A percentile compares a stretch with the other conserved stretches of the same genome.
phyloP scores from a whole-genome alignment of 1,284 basidiomycete genomes.

The Rhodotorula sp. region DNA sequence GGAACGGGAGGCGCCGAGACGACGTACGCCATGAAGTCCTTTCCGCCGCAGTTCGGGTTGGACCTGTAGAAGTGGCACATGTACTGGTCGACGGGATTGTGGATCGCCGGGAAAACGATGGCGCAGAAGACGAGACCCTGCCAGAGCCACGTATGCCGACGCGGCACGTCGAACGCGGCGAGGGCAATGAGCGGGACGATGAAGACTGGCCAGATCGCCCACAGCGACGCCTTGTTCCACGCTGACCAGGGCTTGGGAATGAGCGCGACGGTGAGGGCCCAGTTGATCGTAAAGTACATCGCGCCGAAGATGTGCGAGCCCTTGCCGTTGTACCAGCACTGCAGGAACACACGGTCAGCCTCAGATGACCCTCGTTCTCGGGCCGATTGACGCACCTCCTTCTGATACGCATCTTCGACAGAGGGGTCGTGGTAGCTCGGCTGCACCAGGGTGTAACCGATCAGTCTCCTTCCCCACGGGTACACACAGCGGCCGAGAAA shows the following conservation, averaged over 20 bases:
- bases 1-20: constrained; percentile 52
- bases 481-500: too few species aligned
- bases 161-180: constrained; percentile 69
- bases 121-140: constrained; percentile 61
- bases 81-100: constrained; percentile 50
- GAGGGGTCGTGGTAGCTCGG: constrained; percentile 32
- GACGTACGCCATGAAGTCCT: constrained; percentile 32
- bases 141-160: constrained; percentile 62
- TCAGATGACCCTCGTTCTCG: accelerated
- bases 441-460: neutral
- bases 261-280: constrained; percentile 59
- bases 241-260: constrained; percentile 26
- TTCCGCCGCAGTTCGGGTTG: constrained; percentile 2
- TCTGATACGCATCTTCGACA: constrained; percentile 39
- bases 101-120: constrained; percentile 59
- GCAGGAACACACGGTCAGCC: neutral
- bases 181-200: constrained; percentile 57
- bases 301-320: constrained; percentile 58
- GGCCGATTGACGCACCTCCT: constrained; percentile 17
- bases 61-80: constrained; percentile 17
- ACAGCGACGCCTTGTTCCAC: constrained; percentile 44
- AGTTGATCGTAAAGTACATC: constrained; percentile 68
- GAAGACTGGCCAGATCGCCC: constrained; percentile 55
- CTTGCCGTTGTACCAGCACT: constrained; percentile 35
- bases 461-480: neutral